Base-by-base conservation (phyloP, 225 moss, liverwort and hornwort species). In the Physcomitrium patens region DNA sequence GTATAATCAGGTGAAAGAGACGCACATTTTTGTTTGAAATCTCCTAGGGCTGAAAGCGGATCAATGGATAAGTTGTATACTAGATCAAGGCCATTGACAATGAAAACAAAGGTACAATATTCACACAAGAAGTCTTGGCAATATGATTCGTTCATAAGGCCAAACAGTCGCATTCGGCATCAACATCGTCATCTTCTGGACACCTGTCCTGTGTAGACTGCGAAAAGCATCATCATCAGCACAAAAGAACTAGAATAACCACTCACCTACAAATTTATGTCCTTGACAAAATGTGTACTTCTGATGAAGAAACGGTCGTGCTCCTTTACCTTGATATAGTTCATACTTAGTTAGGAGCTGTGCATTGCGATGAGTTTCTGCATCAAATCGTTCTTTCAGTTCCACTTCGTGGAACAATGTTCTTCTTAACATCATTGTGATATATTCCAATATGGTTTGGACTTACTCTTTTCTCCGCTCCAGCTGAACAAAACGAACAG, bases 11-110 rank as follows among this genome's bases (percentile, higher is more conserved):
- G 52, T 31, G 72, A 73, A 58, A 57, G 15, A 53, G 63, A 78
- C 79, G 55, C 74, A 94, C 96, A 77, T 89, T 82, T 79, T 75
- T 85, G 80, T 89, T 93, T 69, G 71, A 69, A 72, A 90, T 85
- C 41, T 87, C 91, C 97, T 95, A 99, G 51, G 93, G 93, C 82
- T 99, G 97, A 77, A 95, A 99, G 50, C 95, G 95, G 49, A 99
- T 95, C 97, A 95, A 99, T 9, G 89, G 74, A 78, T 93, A 93
- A 78, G 76, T 79, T 87, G 77, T 99, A 93, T 42, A 93, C 85
- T 51, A 89, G 85, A 67, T 99, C 97, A 44, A 99, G 86, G 63
- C 79, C 89, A 71, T 90, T 93, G 3, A 87, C 97, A 45, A 99
- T 83, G 16, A 91, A 89, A 20, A 99, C 93, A 56, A 94, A 82